Conservation (phyloP, 208 protist species). For the Leishmania mexicana region DNA sequence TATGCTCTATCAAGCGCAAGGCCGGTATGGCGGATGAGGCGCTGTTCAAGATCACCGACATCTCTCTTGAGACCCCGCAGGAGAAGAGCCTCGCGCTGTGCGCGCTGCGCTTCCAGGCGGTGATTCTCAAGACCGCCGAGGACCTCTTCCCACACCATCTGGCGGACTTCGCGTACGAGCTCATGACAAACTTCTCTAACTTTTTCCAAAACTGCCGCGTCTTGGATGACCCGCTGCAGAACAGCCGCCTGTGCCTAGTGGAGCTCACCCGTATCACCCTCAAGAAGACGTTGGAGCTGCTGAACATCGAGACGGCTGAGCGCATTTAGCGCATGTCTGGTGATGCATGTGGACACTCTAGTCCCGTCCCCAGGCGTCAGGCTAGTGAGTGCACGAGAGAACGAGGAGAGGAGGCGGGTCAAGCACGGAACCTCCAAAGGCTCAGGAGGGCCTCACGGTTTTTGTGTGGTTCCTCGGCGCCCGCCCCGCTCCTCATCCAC, state of each 20-base stretch:
- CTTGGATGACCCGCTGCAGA: conserved; percentile 80
- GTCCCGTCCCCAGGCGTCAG: background rate
- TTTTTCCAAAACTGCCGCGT: conserved; percentile 96
- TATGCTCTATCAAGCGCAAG: conserved; percentile 94
- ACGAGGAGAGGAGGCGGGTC: background rate
- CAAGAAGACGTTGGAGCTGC: conserved; percentile 89
- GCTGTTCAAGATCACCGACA: conserved; percentile 50
- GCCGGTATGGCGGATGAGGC: conserved; percentile 69
- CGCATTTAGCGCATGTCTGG: conserved; percentile 52
- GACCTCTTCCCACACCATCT: conserved; percentile 94
- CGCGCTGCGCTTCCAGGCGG: conserved; percentile 87
- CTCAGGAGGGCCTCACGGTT: background rate
- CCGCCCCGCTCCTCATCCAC: background rate
- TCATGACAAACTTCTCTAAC: conserved; percentile 93
- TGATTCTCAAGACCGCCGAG: conserved; percentile 87
- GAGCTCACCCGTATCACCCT: conserved; percentile 92
- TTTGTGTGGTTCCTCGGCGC: background rate
- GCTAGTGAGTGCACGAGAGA: background rate
- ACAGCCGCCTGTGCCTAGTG: conserved; percentile 90
- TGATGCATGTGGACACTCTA: background rate
- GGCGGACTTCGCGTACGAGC: conserved; percentile 96
- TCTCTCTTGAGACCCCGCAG: conserved; percentile 78
- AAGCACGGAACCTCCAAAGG: background rate
- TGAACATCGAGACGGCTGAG: conserved; percentile 93
- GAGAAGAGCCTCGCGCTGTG: conserved; percentile 89